Evolutionary conservation across 805 yeast genomes (phyloP).

Genomic region (Metschnikowia lachancei): DNA sequence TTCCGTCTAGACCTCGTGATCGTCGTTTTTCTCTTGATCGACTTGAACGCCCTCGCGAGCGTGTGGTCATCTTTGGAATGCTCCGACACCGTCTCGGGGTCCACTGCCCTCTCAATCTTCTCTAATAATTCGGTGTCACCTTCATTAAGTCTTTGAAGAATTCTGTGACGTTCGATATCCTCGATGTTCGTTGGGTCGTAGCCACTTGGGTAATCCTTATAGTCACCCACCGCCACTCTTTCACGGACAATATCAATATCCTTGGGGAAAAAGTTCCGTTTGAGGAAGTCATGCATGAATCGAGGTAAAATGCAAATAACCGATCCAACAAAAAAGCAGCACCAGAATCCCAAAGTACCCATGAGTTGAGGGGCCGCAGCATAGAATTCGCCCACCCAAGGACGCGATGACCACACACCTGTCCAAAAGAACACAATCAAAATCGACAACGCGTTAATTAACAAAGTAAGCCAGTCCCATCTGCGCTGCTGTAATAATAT

Average conservation of each 20-base stretch:
- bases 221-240: conserved; percentile 51
- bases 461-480: conserved; percentile 72
- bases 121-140: conserved; percentile 36
- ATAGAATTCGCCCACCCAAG: conserved; percentile 57
- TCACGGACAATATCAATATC: conserved; percentile 75
- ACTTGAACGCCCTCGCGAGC: conserved; percentile 28
- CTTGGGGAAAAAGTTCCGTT: conserved; percentile 53
- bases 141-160: conserved; percentile 31
- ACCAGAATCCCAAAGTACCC: conserved; percentile 67
- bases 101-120: conserved; percentile 30
- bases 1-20: conserved; percentile 23
- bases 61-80: conserved; percentile 11
- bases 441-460: conserved; percentile 53
- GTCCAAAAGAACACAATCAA: conserved; percentile 70
- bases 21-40: conserved; percentile 35
- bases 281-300: conserved; percentile 48
- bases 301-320: conserved; percentile 60
- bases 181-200: conserved; percentile 53
- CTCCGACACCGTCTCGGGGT: conserved; percentile 13
- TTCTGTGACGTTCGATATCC: conserved; percentile 40
- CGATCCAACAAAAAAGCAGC: conserved; percentile 54
- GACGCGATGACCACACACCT: conserved; percentile 66
- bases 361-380: conserved; percentile 60
- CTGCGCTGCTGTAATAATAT: conserved; percentile 65
- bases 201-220: conserved; percentile 45